phyloP scores from a whole-genome alignment of 208 protist genomes.

The Herpetomonas muscarum region DNA sequence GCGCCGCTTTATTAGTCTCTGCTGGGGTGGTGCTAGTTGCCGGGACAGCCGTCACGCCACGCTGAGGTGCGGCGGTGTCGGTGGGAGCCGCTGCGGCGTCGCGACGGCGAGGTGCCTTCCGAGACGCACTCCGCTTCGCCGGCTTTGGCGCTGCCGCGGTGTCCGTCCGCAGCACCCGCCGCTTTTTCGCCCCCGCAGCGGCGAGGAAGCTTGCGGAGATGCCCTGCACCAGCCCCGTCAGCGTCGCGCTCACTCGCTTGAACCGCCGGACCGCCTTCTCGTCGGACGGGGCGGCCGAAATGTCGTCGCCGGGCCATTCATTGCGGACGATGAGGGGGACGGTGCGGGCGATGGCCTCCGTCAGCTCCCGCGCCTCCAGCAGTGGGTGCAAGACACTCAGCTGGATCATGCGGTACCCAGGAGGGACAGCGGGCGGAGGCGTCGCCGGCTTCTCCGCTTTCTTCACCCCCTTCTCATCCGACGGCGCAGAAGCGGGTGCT shows the following conservation, averaged over 20 bases:
- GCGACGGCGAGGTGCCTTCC: not conserved
- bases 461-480: conserved; percentile 3
- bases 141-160: not conserved
- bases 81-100: not conserved
- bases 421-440: not conserved
- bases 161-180: not conserved
- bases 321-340: conserved; percentile 45
- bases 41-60: not conserved
- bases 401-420: conserved; percentile 16
- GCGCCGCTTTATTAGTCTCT: too few species aligned
- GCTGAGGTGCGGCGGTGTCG: not conserved
- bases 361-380: conserved; percentile 30
- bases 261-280: conserved; percentile 36
- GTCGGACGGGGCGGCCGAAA: conserved; percentile 50
- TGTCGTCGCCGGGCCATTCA: conserved; percentile 45
- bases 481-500: not conserved
- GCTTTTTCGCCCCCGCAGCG: conserved; percentile 21
- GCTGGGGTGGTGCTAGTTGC: too few species aligned
- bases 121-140: not conserved
- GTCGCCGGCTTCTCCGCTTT: not conserved
- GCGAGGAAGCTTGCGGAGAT: conserved; percentile 56
- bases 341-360: conserved; percentile 20
- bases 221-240: conserved; percentile 57
- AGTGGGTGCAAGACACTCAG: conserved; percentile 50
- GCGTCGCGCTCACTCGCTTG: conserved; percentile 18